Conservation (phyloP, 1,139 yeast species). For the Pichia kudriavzevii region DNA sequence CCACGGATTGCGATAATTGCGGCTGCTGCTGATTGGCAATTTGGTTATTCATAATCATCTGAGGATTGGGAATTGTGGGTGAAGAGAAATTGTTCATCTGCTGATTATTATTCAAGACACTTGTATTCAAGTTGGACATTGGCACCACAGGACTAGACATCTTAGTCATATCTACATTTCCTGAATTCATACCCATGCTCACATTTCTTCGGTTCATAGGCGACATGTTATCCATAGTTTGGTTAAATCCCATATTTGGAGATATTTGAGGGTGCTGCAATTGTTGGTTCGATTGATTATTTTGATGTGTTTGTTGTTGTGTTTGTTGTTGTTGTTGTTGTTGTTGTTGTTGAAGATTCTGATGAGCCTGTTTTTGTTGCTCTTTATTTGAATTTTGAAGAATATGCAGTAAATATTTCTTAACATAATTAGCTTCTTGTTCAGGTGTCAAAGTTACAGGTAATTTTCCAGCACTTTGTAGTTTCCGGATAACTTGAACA, state of each 20-base stretch:
- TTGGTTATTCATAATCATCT: slow-evolving; percentile 8
- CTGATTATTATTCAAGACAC: background rate
- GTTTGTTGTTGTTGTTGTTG: slow-evolving; percentile 18
- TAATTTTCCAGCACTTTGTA: slow-evolving; percentile 30
- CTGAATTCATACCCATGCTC: no score
- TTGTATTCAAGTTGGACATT: slow-evolving; percentile 8
- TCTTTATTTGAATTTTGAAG: slow-evolving; percentile 16
- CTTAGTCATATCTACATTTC: slow-evolving; percentile 2
- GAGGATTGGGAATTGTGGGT: slow-evolving; percentile 11
- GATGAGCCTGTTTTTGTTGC: slow-evolving; percentile 17
- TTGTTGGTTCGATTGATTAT: slow-evolving; percentile 2
- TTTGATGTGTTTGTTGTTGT: slow-evolving; percentile 9
- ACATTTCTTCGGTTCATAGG: no score
- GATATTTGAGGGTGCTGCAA: background rate
- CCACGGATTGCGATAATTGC: slow-evolving; percentile 1
- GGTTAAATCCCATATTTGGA: no score
- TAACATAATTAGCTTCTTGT: slow-evolving; percentile 35
- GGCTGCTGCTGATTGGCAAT: slow-evolving; percentile 4
- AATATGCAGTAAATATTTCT: slow-evolving; percentile 28
- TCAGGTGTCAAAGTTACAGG: slow-evolving; percentile 29
- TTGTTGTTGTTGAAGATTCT: slow-evolving; percentile 18
- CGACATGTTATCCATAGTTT: no score
- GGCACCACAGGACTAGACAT: slow-evolving; percentile 10
- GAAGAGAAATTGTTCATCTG: slow-evolving; percentile 7
- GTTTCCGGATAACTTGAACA: slow-evolving; percentile 29